A percentile compares a stretch with the other conserved stretches of the same genome.
phyloP scores from a whole-genome alignment of 2,329 filamentous ascomycete species.

The Clarireedia paspali region DNA sequence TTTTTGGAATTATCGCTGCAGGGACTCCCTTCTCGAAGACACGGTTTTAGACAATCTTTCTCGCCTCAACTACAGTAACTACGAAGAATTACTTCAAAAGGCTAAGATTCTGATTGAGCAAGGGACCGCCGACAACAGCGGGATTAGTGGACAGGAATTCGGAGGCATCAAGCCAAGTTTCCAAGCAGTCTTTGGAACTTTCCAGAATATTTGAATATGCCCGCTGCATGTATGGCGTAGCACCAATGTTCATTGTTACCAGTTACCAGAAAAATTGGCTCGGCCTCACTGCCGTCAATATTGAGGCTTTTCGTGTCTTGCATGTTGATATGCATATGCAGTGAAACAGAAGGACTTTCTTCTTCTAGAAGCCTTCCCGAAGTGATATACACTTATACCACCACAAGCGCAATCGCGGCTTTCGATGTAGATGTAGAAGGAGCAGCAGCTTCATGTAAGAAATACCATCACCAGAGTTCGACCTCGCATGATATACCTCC shows the following conservation, averaged over 20 bases:
- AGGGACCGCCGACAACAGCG: not conserved
- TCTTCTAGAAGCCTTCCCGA: slow-evolving; percentile 4
- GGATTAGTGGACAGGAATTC: not conserved
- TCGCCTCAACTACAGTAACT: not conserved
- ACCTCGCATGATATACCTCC: not conserved
- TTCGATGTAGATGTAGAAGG: not conserved
- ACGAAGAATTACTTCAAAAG: not conserved
- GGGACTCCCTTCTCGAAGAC: not conserved
- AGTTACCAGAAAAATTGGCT: not conserved
- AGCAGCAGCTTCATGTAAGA: not conserved
- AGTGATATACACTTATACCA: not conserved
- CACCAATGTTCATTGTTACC: not conserved
- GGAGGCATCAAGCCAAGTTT: not conserved
- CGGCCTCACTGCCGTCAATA: not conserved
- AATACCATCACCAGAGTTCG: not conserved
- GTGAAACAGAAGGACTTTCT: slow-evolving; percentile 3
- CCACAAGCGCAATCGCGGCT: not conserved
- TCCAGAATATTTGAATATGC: not conserved
- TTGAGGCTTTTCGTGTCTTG: not conserved
- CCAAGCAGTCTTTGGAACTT: not conserved
- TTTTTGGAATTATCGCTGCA: not conserved
- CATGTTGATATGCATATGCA: not conserved
- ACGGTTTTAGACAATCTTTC: not conserved
- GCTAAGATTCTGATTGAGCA: not conserved
- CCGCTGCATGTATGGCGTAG: not conserved